A percentile compares a stretch with the other conserved stretches of the same genome.
These are phyloP conservation scores for Basipetospora sp. DNA, from an alignment of 2,329 filamentous ascomycete genomes.

Conservation along the genomic window DNA sequence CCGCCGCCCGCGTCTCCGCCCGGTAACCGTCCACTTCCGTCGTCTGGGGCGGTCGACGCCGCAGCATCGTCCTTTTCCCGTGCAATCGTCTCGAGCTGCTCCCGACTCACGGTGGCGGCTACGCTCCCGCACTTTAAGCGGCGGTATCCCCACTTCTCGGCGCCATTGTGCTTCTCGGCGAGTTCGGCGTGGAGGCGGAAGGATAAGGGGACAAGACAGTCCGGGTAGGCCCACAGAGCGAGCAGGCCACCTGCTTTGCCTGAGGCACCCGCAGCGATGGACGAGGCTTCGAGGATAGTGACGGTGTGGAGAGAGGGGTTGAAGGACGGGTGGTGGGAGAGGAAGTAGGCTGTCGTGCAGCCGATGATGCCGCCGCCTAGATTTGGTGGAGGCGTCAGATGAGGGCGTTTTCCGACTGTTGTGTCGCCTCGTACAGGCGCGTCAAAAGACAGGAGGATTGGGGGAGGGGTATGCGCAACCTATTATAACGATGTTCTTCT, in stretches of 20 bases:
- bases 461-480: conserved; percentile 16
- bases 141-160: conserved; percentile 73
- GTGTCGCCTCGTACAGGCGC: no score
- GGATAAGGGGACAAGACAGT: conserved; percentile 68
- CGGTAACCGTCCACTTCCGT: conserved; percentile 8
- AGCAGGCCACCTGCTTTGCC: conserved; percentile 89
- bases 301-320: conserved; percentile 60
- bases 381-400: not conserved
- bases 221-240: conserved; percentile 81
- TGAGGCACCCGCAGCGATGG: conserved; percentile 79
- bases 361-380: conserved; percentile 85
- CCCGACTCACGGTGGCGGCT: conserved; percentile 22
- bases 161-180: conserved; percentile 68
- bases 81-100: conserved; percentile 18
- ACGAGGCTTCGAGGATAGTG: conserved; percentile 72
- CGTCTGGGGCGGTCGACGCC: conserved; percentile 3
- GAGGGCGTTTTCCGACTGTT: no score
- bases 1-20: conserved; percentile 6
- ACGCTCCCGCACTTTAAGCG: conserved; percentile 57
- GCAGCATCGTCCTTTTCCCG: conserved; percentile 9
- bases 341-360: conserved; percentile 76
- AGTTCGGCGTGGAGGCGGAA: conserved; percentile 73
- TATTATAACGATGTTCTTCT: conserved; percentile 35
- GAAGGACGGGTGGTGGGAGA: conserved; percentile 74
- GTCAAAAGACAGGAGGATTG: not conserved